These are phyloP conservation scores for Cyberlindnera nakhonratchasimensis DNA, from an alignment of 805 yeast species.

Conservation along the genomic window DNA sequence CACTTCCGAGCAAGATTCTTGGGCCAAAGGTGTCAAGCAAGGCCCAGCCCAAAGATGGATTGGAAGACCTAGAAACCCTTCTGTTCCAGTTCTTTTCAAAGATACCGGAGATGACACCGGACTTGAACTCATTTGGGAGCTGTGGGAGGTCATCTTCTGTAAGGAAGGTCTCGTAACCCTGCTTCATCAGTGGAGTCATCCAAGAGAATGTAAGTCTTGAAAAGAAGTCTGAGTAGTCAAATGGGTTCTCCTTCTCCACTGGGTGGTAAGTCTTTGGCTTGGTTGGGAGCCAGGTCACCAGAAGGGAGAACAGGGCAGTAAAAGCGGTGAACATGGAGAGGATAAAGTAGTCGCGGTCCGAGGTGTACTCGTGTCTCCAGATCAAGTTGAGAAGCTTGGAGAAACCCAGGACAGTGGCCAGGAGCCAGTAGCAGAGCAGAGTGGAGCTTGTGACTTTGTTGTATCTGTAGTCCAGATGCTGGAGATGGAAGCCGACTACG, in stretches of 20 bases:
- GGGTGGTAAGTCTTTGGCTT: conserved; percentile 40
- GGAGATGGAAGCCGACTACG: conserved; percentile 50
- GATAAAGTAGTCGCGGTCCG: conserved; percentile 25
- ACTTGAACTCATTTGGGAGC: conserved; percentile 64
- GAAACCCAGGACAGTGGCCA: conserved; percentile 45
- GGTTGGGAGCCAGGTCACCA: conserved; percentile 38
- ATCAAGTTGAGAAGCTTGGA: conserved; percentile 40
- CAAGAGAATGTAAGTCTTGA: conserved; percentile 80
- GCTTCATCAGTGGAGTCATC: conserved; percentile 86
- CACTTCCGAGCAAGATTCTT: conserved; percentile 64
- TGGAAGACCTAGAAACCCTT: conserved; percentile 46
- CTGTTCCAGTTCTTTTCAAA: conserved; percentile 61
- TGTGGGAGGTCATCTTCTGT: conserved; percentile 69
- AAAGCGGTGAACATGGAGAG: conserved; percentile 33
- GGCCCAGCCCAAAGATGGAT: conserved; percentile 56
- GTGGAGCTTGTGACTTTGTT: conserved; percentile 62
- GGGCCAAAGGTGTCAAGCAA: conserved; percentile 67
- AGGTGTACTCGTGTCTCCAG: conserved; percentile 31
- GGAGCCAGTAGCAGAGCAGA: conserved; percentile 73
- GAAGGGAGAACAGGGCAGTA: conserved; percentile 31
- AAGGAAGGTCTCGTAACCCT: conserved; percentile 62
- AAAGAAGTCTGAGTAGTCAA: conserved; percentile 56
- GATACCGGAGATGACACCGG: conserved; percentile 46
- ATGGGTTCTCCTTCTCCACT: conserved; percentile 33
- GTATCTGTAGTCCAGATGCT: conserved; percentile 71